Evolutionary conservation across 352 stramenopile genomes (phyloP), one percentile per base, ranked within the genome.

Genomic region (Thalassiosira pacifica): DNA sequence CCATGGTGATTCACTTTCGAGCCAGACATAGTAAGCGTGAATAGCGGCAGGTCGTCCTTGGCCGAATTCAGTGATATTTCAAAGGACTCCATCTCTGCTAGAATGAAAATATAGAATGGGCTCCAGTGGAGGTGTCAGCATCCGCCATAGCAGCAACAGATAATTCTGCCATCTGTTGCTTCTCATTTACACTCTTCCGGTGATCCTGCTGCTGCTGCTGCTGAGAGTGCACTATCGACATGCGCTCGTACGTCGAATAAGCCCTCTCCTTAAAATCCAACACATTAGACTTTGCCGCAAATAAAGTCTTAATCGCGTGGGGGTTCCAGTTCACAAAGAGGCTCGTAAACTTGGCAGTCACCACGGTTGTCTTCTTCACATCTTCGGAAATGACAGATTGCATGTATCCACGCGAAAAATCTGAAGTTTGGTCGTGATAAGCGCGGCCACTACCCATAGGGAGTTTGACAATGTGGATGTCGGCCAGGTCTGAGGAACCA

Each of bases 271-370:
- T 88, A 45, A 92, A 89, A 72, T 88, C 77, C 22, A 87, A 63
- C 4, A 90, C 55, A 67, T 82, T 63, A 6, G 66, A 73, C 72
- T 90, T 90, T 8, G 77, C 77, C 61, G 48, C 72, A 66, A 92
- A 86, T 0, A 91, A 55, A 59, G 76, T 89, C 74, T 93, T 94
- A 60, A 95, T 89, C 13, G 88, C 93, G 59, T 89, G 69, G 9
- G 93, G 93, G 69, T 96, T 96, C 93, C 93, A 96, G 71, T 96
- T 93, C 27, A 96, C 82, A 76, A 91, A 93, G 9, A 96, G 84
- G 65, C 81, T 93, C 0, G 86, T 89, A 75, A 95, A 95, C 66
- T 90, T 93, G 0, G 88, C 92, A 87, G 93, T 87, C 24, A 96
- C 63, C 10, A 87, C 68, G 64, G 85, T 89, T 34, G 70, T 75